Percentiles rank a stretch among this genome's conserved stretches.
phyloP scores from a whole-genome alignment of 257 asterid genomes.

The Anisodus tanguticus region DNA sequence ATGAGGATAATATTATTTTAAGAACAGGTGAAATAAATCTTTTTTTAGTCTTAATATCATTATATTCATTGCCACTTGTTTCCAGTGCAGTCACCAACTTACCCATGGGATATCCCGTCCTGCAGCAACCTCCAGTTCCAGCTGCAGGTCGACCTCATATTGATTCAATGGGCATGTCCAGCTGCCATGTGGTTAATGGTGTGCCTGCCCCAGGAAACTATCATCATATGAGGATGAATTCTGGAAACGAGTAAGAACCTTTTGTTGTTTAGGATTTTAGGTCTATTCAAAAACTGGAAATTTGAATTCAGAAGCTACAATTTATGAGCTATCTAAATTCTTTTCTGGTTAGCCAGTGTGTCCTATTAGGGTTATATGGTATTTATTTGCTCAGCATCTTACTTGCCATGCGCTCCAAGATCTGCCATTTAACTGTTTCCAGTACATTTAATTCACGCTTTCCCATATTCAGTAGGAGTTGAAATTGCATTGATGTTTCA shows the following conservation, averaged over 20 bases:
- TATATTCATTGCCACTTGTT: slow-evolving; percentile 53
- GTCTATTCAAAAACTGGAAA: slow-evolving; percentile 1
- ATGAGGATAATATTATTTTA: not conserved
- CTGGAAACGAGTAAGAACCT: slow-evolving; percentile 76
- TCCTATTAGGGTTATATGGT: not conserved
- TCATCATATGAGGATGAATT: slow-evolving; percentile 86
- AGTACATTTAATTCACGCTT: not conserved
- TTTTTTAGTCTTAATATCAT: not conserved
- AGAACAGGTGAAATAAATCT: not conserved
- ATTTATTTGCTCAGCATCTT: slow-evolving; percentile 8
- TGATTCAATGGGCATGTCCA: slow-evolving; percentile 69
- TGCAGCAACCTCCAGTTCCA: slow-evolving; percentile 70
- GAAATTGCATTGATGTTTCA: slow-evolving; percentile 1
- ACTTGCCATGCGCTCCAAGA: not conserved
- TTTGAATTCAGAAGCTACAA: not conserved
- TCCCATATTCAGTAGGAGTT: not conserved
- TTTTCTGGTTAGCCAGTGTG: slow-evolving; percentile 1
- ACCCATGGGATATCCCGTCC: slow-evolving; percentile 93
- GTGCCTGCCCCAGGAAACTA: slow-evolving; percentile 83
- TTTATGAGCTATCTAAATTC: not conserved
- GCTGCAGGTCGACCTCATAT: slow-evolving; percentile 87
- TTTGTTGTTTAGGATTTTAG: slow-evolving; percentile 25
- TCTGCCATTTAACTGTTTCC: not conserved
- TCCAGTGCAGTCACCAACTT: slow-evolving; percentile 90
- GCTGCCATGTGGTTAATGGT: slow-evolving; percentile 86